A percentile compares a stretch with the other conserved stretches of the same genome.
phyloP scores from a whole-genome alignment of 192 early-diverging fungal genomes.

The Linnemannia zychae region DNA sequence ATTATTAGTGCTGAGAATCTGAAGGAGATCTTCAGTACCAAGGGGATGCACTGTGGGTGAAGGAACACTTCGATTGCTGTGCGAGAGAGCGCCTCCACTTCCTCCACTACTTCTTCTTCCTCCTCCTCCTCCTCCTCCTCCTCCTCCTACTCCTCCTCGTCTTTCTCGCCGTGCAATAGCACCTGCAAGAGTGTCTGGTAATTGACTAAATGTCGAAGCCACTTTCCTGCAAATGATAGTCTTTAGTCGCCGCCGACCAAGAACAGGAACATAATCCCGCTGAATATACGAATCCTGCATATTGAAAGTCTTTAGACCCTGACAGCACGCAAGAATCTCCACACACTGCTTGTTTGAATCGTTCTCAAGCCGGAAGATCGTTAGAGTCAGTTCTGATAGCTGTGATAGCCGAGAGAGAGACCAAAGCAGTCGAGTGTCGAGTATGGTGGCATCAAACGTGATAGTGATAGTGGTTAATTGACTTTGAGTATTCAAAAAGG shows the following conservation, averaged over 20 bases:
- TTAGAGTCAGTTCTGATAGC: not conserved
- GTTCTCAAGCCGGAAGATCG: not conserved
- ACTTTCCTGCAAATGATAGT: not conserved
- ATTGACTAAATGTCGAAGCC: not conserved
- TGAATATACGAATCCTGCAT: not conserved
- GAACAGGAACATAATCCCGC: not conserved
- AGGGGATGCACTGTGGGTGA: not conserved
- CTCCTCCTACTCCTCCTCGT: not conserved
- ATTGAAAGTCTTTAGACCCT: not conserved
- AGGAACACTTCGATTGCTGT: not conserved
- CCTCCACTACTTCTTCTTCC: too few relatives aligned
- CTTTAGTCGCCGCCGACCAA: not conserved
- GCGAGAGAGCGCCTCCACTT: too few relatives aligned
- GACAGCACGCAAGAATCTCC: not conserved
- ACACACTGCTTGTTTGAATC: not conserved
- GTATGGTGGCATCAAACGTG: not conserved
- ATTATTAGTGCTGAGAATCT: not conserved
- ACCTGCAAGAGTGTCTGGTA: not conserved
- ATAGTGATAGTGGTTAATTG: not conserved
- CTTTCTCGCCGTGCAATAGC: not conserved
- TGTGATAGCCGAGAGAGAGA: not conserved
- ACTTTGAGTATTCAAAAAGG: not conserved
- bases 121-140: too few relatives aligned
- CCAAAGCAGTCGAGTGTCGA: not conserved
- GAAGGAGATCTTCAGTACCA: not conserved